These are phyloP conservation scores for Azolla pinnata DNA, from an alignment of 75 land plant species.

Conservation along the genomic window DNA sequence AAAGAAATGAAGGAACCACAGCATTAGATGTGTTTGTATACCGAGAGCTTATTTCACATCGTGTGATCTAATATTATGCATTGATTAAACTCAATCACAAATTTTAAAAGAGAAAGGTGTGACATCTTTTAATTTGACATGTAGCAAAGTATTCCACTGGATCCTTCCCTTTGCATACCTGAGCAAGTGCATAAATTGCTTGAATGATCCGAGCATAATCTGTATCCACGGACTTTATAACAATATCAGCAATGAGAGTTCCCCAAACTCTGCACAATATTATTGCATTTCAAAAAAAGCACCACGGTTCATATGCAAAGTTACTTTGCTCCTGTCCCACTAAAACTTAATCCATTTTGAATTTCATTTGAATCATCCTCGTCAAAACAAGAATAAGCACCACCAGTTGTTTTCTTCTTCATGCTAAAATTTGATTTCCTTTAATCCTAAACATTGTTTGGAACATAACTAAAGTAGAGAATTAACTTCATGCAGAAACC, in stretches of 20 bases:
- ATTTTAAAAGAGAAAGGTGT: no score
- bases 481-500: neutral
- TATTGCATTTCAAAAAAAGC: no score
- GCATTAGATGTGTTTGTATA: neutral
- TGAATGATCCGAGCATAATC: slow-evolving; percentile 86
- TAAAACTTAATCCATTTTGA: no score
- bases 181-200: slow-evolving; percentile 92
- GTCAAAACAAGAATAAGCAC: no score
- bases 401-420: no score
- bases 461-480: neutral
- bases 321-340: no score
- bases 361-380: no score
- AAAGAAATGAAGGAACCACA: neutral
- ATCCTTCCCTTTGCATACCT: slow-evolving; percentile 33
- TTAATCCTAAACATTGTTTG: neutral
- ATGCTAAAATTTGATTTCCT: neutral
- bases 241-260: slow-evolving; percentile 81
- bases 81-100: neutral
- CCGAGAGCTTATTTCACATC: neutral
- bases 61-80: neutral
- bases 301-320: no score
- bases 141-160: neutral
- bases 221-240: slow-evolving; percentile 76
- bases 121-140: neutral
- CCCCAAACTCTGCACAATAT: slow-evolving; percentile 99